Conservation (phyloP, 371 early-diverging fungal species). For the Encephalitozoon hellem region DNA sequence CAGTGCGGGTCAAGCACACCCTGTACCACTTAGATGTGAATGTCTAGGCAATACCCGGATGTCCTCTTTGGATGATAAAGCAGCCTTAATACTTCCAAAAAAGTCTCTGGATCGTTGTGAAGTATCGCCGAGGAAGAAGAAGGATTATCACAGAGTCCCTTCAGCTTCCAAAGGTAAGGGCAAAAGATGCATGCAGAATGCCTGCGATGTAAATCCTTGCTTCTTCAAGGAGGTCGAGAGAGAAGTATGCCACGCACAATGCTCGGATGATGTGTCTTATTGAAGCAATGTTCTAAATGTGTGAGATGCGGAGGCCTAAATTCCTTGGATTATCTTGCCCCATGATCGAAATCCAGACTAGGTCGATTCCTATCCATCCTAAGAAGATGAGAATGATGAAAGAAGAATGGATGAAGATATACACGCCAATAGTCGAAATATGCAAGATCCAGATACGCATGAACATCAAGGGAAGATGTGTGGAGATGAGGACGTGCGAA, state of each 20-base stretch:
- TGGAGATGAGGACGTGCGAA: slow-evolving; percentile 71
- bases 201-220: not conserved
- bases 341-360: slow-evolving; percentile 6
- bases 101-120: not conserved
- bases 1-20: not conserved
- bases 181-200: not conserved
- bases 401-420: slow-evolving; percentile 88
- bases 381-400: slow-evolving; percentile 81
- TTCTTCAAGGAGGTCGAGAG: not conserved
- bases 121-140: not conserved
- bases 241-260: not conserved
- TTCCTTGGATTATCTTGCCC: not conserved
- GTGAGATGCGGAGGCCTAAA: not conserved
- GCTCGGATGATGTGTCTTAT: not conserved
- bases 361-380: slow-evolving; percentile 65
- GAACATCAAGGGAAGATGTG: slow-evolving; percentile 73
- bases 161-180: not conserved
- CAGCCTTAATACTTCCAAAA: not conserved
- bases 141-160: not conserved
- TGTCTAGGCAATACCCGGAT: not conserved
- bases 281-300: not conserved
- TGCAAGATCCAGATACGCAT: slow-evolving; percentile 87
- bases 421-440: slow-evolving; percentile 92
- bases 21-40: not conserved
- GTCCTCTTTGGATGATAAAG: not conserved